Evolutionary conservation across 2,329 filamentous ascomycete species (phyloP).

Genomic region (Colletotrichum cuscutae): DNA sequence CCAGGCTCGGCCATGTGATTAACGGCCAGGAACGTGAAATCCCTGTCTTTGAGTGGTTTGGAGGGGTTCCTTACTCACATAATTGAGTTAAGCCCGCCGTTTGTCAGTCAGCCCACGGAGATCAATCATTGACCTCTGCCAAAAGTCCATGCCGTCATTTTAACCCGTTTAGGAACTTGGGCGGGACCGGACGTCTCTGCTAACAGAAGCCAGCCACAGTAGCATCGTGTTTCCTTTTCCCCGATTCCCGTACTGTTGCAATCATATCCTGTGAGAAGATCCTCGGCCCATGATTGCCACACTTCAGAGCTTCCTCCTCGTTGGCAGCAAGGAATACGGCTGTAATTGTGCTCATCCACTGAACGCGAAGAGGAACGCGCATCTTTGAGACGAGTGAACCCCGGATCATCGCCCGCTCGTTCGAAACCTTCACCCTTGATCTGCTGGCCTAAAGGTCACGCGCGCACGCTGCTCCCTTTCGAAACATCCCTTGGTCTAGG

Average conservation of each 20-base stretch:
- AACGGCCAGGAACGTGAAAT: neutral
- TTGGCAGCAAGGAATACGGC: neutral
- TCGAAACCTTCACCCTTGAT: conserved; percentile 15
- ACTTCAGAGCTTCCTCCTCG: neutral
- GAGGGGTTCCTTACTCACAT: neutral
- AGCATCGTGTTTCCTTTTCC: neutral
- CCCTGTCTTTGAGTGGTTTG: neutral
- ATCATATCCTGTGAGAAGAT: neutral
- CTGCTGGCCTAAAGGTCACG: conserved; percentile 1
- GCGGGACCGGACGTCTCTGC: conserved; percentile 22
- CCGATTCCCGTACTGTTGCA: neutral
- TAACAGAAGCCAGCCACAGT: conserved; percentile 11
- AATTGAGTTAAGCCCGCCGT: conserved; percentile 6
- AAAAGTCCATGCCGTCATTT: conserved; percentile 33
- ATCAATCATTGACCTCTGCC: neutral
- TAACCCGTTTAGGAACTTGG: conserved; percentile 13
- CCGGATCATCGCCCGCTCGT: conserved; percentile 15
- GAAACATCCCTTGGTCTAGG: conserved; percentile 23
- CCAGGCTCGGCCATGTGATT: neutral
- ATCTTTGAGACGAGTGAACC: conserved; percentile 27
- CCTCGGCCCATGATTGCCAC: conserved; percentile 7
- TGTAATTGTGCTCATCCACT: neutral
- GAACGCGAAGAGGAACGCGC: neutral
- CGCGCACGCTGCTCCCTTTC: conserved; percentile 31
- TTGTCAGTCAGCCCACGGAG: conserved; percentile 1